phyloP scores from a whole-genome alignment of 257 asterid genomes.

The Solanum medicagineum region DNA sequence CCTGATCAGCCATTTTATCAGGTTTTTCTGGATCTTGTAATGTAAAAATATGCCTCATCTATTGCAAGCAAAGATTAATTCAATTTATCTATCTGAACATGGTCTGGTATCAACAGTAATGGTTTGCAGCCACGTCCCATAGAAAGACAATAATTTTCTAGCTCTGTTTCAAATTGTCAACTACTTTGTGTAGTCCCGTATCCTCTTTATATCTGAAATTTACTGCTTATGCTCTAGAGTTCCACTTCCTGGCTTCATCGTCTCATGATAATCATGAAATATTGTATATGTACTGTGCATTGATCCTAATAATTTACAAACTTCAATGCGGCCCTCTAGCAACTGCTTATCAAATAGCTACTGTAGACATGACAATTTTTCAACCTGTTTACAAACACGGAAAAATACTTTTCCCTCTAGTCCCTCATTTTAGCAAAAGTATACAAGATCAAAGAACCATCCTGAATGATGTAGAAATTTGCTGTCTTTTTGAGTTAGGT shows the following conservation, averaged over 20 bases:
- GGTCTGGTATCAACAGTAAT: not conserved
- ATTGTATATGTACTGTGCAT: not conserved
- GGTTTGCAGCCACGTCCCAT: not conserved
- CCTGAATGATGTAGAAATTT: not conserved
- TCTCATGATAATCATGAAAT: not conserved
- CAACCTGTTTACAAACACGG: not conserved
- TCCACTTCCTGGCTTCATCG: not conserved
- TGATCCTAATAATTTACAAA: not conserved
- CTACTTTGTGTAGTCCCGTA: not conserved
- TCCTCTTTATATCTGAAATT: not conserved
- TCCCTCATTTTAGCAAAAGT: not conserved
- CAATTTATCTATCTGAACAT: not conserved
- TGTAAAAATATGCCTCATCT: not conserved
- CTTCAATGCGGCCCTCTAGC: not conserved
- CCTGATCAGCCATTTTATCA: constrained; percentile 96
- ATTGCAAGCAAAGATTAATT: not conserved
- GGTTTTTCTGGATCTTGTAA: constrained; percentile 26
- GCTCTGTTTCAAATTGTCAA: not conserved
- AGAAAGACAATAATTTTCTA: not conserved
- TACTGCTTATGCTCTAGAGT: not conserved
- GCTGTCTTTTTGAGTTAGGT: not conserved
- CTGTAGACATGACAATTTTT: not conserved
- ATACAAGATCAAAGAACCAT: not conserved
- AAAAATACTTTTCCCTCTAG: not conserved
- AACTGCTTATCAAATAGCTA: not conserved